These are phyloP conservation scores for Porcisia deanei DNA, from an alignment of 208 protist species.

Conservation along the genomic window DNA sequence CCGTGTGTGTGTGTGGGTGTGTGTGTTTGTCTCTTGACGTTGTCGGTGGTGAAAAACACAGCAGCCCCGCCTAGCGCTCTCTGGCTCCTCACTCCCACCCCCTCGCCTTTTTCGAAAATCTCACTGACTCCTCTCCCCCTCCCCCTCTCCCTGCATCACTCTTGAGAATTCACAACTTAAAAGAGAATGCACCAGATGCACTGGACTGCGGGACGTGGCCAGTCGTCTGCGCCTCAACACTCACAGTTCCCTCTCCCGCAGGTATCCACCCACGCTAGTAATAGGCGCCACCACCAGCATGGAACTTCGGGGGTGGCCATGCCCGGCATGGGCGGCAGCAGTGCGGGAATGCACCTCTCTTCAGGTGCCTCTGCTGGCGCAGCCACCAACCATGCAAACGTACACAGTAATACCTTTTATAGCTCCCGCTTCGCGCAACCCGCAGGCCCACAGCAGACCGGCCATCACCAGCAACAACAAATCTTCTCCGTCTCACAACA, in stretches of 20 bases:
- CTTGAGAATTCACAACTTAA: neutral
- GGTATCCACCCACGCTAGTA: neutral
- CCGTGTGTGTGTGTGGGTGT: conserved; percentile 2
- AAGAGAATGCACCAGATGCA: conserved; percentile 29
- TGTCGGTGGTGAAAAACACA: neutral
- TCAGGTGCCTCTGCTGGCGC: neutral
- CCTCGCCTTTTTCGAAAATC: conserved; percentile 6
- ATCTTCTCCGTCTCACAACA: neutral
- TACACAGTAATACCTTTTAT: conserved; percentile 6
- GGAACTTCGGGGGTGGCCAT: neutral
- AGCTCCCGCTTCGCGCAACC: conserved; percentile 5
- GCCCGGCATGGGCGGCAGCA: neutral
- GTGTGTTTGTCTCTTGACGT: neutral
- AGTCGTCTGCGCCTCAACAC: conserved; percentile 5
- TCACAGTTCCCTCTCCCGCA: neutral
- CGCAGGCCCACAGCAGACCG: neutral
- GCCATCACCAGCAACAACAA: neutral
- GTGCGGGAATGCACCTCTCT: neutral
- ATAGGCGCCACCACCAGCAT: conserved; percentile 13
- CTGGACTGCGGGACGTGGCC: conserved; percentile 28
- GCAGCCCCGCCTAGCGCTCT: neutral
- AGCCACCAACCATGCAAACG: neutral
- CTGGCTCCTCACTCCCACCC: neutral
- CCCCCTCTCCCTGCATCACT: conserved; percentile 7
- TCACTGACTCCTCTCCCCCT: neutral